phyloP scores from a whole-genome alignment of 306 rosid genomes.

The Acacia melanoxylon region DNA sequence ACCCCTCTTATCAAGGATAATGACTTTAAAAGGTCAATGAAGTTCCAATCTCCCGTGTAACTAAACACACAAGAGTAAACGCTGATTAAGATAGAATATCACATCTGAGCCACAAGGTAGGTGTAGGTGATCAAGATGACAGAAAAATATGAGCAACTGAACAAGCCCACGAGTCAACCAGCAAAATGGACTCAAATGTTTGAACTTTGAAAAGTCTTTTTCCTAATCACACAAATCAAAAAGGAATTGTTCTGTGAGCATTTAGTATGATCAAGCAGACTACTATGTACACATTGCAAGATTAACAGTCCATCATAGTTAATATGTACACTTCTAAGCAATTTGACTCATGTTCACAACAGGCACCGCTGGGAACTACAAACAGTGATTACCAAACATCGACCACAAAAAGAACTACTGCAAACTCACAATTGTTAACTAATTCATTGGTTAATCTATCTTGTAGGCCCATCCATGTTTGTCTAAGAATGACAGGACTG shows the following conservation, averaged over 20 bases:
- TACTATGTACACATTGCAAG: conserved; percentile 30
- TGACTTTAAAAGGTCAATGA: no score
- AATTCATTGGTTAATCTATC: conserved; percentile 41
- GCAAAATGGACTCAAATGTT: background rate
- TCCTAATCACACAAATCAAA: background rate
- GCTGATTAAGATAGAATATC: background rate
- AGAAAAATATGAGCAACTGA: background rate
- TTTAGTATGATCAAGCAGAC: background rate
- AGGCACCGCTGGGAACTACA: conserved; percentile 7
- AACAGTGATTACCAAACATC: conserved; percentile 5
- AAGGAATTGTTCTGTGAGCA: background rate
- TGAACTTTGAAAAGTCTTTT: background rate
- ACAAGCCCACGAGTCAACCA: background rate
- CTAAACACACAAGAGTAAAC: background rate
- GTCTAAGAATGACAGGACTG: conserved; percentile 71
- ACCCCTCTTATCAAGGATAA: no score
- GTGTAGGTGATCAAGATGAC: background rate
- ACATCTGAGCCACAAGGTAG: background rate
- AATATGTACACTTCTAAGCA: conserved; percentile 30
- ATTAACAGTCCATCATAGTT: background rate
- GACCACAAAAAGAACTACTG: conserved; percentile 11
- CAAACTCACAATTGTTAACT: conserved; percentile 8
- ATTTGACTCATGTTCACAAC: background rate
- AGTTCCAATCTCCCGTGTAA: no score
- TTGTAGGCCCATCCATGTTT: conserved; percentile 91